Evolutionary conservation across 2,329 filamentous ascomycete species (phyloP).

Genomic region (Orbilia quercus): DNA sequence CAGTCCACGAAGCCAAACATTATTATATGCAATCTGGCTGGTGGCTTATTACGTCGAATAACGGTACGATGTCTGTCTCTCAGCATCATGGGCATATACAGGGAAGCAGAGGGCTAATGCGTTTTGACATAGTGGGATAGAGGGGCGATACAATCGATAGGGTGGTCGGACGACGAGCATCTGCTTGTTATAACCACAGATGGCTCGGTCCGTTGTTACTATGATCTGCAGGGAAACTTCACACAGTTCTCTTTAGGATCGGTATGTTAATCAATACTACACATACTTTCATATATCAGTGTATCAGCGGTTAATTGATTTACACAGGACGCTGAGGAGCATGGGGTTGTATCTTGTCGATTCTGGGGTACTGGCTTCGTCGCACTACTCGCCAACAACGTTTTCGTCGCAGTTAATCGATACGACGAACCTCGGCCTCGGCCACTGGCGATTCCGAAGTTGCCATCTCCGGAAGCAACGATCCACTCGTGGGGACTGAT

Average conservation of each 20-base stretch:
- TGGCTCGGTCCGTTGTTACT: slow-evolving; percentile 88
- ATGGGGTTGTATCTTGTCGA: slow-evolving; percentile 85
- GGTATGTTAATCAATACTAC: slow-evolving; percentile 24
- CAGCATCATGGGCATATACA: slow-evolving; percentile 18
- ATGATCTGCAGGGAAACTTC: slow-evolving; percentile 93
- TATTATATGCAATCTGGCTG: slow-evolving; percentile 92
- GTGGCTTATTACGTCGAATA: slow-evolving; percentile 85
- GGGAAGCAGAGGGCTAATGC: slow-evolving; percentile 24
- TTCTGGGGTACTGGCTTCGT: slow-evolving; percentile 96
- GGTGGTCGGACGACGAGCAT: slow-evolving; percentile 96
- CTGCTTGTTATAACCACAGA: slow-evolving; percentile 88
- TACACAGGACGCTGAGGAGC: slow-evolving; percentile 79
- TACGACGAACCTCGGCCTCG: slow-evolving; percentile 92
- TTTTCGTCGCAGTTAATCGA: slow-evolving; percentile 83
- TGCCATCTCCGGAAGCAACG: slow-evolving; percentile 69
- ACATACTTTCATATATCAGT: neutral
- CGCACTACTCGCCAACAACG: slow-evolving; percentile 87
- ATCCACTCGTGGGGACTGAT: slow-evolving; percentile 91
- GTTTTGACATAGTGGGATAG: slow-evolving; percentile 79
- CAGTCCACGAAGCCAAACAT: slow-evolving; percentile 82
- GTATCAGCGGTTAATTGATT: slow-evolving; percentile 21
- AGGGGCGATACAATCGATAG: slow-evolving; percentile 84
- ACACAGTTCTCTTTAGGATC: slow-evolving; percentile 88
- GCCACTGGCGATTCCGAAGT: slow-evolving; percentile 74
- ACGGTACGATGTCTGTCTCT: slow-evolving; percentile 64